Evolutionary conservation across 2,329 filamentous ascomycete species (phyloP), one percentile per base, ranked within the genome.

Genomic region (Sporothrix luriei): DNA sequence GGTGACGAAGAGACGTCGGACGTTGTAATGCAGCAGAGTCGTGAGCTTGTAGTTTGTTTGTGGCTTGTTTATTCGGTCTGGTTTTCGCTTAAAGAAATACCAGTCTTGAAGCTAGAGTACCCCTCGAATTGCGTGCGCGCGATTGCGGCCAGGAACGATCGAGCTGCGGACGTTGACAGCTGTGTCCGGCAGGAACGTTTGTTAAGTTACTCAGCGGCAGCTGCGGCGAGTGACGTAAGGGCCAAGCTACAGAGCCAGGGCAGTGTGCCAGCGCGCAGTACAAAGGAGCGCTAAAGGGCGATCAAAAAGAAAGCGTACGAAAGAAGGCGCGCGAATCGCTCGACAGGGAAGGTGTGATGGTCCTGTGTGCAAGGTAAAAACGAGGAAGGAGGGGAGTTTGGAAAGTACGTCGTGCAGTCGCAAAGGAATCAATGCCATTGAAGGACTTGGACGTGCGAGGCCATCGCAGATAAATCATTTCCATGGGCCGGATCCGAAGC

Each of bases 171-270:
- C 21, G 7, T 46, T 46, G 57, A 61, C 55, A 61, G 38, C 55
- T 43, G 57, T 11, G 26, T 65, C 14, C 16, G 61, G 61, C 43
- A 65, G 61, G 46, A 65, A 65, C 43, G 57, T 46, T 16, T 38
- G 21, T 40, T 43, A 51, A 51, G 61, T 65, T 65, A 65, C 61
- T 65, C 61, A 65, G 61, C 61, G n/a, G 54, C 29, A 55, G 51
- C 24, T 62, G 38, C 21, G 38, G 40, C 21, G 13, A 10, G 61
- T 65, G 61, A 65, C 61, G 61, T 65, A 65, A 65, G 61, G 10
- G 38, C 57, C 57, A 24, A 33, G 9, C 33, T 9, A 24, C 29
- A 26, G 10, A 5, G 10, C 24, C 4, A 46, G 57, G n/a, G 38
- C 40, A 43, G 57, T n/a, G 57, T 40, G 38, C 21, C 33, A 46